Base-by-base conservation (phyloP, 2,329 filamentous ascomycete genomes). In the Cordyceps pruinosa region DNA sequence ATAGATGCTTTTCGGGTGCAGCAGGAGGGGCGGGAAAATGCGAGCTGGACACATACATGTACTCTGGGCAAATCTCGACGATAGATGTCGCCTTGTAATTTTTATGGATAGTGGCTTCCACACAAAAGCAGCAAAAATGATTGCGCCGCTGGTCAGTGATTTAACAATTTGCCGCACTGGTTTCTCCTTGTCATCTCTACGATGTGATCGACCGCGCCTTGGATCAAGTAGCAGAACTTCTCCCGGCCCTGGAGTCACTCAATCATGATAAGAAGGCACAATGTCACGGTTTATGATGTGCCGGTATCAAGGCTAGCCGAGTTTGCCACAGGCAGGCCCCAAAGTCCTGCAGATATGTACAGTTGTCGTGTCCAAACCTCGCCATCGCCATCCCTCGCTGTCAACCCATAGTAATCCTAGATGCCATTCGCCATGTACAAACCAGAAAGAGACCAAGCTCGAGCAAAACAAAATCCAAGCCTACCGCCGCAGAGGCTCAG, bases 401-500 rank as follows among this genome's bases (percentile, higher is more conserved):
- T 5, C 15, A 34, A 15, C 4, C 7, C 10, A 5, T 19, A 23
- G 19, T 19, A 21, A 34, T 25, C 21, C 15, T 32, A 15, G 10
- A 53, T 17, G 17, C 13, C 10, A 28, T 30, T 13, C 34, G 44
- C 44, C 41, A 39, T 37, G 8, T 12, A 34, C 8, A 37, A 54
- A 19, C 6, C 26, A 49, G 10, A 28, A 23, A 41, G 39, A 21
- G 4, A 15, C 6, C 12, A 32, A 17, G 37, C 23, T 13, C 12
- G 17, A 0, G 21, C 17, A 44, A 23, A 46, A 26, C 35, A 32
- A 25, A n/a, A 41, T 25, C 19, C 26, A 45, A 17, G 9, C 45
- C 19, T 4, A 23, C 12, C 35, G 30, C n/a, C 25, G n/a, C n/a
- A 23, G 39, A 48, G 4, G 17, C 37, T 62, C 68, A 73, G 47